Evolutionary conservation across 1,284 basidiomycete genomes (phyloP).

Genomic region (Tilletia caries): DNA sequence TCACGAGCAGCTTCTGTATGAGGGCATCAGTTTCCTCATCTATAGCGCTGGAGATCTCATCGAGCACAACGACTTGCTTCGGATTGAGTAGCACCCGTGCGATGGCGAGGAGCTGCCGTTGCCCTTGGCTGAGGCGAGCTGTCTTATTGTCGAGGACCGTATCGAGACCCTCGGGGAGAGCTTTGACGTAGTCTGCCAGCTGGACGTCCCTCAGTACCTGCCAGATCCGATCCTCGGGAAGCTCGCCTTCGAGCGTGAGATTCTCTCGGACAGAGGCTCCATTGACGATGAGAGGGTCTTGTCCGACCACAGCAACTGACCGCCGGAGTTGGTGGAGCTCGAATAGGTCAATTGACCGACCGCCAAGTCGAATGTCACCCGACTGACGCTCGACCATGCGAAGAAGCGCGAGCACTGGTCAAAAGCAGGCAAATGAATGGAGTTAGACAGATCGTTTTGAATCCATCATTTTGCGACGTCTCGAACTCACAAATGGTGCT

Average conservation of each 20-base stretch:
- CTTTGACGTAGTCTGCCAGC: conserved; percentile 37
- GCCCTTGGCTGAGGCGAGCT: conserved; percentile 29
- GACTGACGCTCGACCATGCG: conserved; percentile 34
- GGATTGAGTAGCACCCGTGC: conserved; percentile 60
- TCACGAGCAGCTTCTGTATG: conserved; percentile 64
- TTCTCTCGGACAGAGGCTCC: conserved; percentile 44
- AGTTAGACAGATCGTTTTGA: neutral
- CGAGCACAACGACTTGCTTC: conserved; percentile 59
- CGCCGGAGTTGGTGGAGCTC: conserved; percentile 24
- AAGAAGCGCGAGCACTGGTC: conserved; percentile 30
- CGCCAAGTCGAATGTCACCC: conserved; percentile 35
- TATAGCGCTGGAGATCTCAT: conserved; percentile 55
- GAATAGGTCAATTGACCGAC: conserved; percentile 21
- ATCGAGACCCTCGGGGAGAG: conserved; percentile 32
- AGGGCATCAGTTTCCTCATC: conserved; percentile 30
- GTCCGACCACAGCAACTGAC: conserved; percentile 39
- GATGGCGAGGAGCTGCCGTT: conserved; percentile 54
- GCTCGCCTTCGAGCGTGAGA: conserved; percentile 32
- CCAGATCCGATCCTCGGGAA: conserved; percentile 44
- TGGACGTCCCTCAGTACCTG: conserved; percentile 38
- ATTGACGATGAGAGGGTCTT: conserved; percentile 46
- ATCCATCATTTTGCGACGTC: neutral
- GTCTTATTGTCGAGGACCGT: conserved; percentile 15
- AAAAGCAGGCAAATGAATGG: neutral
- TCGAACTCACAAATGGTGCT: conserved; percentile 27